Base-by-base conservation (phyloP, 768 basidiomycete species). In the Lanmaoa rubissima region DNA sequence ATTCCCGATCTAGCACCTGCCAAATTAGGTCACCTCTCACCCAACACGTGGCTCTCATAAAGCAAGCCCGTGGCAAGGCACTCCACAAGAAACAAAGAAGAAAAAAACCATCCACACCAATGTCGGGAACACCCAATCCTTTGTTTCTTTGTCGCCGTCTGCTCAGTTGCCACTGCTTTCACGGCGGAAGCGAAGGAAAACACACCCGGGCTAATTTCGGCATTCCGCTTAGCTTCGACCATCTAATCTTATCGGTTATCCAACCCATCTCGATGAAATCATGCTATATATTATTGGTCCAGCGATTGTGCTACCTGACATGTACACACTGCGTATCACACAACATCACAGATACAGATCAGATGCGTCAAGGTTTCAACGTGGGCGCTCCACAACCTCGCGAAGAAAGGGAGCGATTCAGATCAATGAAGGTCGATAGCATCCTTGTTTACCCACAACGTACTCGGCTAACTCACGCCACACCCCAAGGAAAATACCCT, bases 171-270 rank as follows among this genome's bases (percentile, higher is more conserved):
- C 7, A 52, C n/a, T 31, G 6, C 47, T 13, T 28, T 34, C 38
- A 41, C 50, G 8, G 54, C 55, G 43, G 55, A 51, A 21, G 48
- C 45, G 51, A 50, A 32, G 43, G 2, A 5, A 6, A 45, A 34
- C 12, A 51, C 43, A 12, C 21, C 43, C 52, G 53, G 51, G 16
- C 54, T 43, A 55, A 59, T 56, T 49, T 49, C 61, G 48, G 58
- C 44, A 42, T 38, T 17, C 58, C 53, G 62, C 57, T 51, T 51
- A 39, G 36, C 28, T 13, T 40, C 57, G 51, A 60, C 48, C 34
- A 67, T 70, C 69, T 70, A 67, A 70, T 70, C 69, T 71, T 67
- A 69, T 69, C 69, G 34, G 26, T 17, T 45, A 48, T 60, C 54
- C 54, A 24, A 2, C 26, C 54, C 57, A 56, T 59, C 57, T 51